These are phyloP conservation scores for Astraeus odoratus DNA, from an alignment of 768 basidiomycete species.

Conservation along the genomic window DNA sequence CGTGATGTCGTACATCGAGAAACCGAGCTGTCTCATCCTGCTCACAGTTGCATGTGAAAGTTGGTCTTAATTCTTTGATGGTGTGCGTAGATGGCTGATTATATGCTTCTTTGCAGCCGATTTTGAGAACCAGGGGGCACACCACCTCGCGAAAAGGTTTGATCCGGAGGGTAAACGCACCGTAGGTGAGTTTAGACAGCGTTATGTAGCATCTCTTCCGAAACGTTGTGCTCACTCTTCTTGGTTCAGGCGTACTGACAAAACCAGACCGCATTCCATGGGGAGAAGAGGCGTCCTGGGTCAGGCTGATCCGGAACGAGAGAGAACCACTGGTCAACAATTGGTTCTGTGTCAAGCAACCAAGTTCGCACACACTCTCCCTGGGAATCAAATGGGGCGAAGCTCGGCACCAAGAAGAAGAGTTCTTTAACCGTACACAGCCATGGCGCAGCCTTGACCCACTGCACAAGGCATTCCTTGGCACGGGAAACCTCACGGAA, in stretches of 20 bases:
- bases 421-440: constrained; percentile 45
- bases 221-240: neutral
- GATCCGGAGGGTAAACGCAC: constrained; percentile 63
- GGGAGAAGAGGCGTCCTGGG: constrained; percentile 37
- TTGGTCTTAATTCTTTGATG: constrained; percentile 2
- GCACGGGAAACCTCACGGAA: constrained; percentile 51
- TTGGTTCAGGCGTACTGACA: constrained; percentile 72
- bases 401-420: constrained; percentile 50
- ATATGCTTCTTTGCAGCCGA: constrained; percentile 53
- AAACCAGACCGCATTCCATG: constrained; percentile 56
- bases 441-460: constrained; percentile 53
- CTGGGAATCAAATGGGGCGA: constrained; percentile 42
- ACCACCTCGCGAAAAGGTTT: constrained; percentile 50
- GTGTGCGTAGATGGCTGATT: constrained; percentile 28
- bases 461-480: constrained; percentile 43
- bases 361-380: constrained; percentile 20
- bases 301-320: constrained; percentile 50
- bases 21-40: constrained; percentile 62
- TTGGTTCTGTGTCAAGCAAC: constrained; percentile 38
- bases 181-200: constrained; percentile 58
- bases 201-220: constrained; percentile 38
- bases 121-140: constrained; percentile 74
- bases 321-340: constrained; percentile 24
- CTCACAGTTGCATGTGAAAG: constrained; percentile 49
- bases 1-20: constrained; percentile 53